These are phyloP conservation scores for Sporisorium iseilematis-ciliati DNA, from an alignment of 1,284 basidiomycete genomes.

Conservation along the genomic window DNA sequence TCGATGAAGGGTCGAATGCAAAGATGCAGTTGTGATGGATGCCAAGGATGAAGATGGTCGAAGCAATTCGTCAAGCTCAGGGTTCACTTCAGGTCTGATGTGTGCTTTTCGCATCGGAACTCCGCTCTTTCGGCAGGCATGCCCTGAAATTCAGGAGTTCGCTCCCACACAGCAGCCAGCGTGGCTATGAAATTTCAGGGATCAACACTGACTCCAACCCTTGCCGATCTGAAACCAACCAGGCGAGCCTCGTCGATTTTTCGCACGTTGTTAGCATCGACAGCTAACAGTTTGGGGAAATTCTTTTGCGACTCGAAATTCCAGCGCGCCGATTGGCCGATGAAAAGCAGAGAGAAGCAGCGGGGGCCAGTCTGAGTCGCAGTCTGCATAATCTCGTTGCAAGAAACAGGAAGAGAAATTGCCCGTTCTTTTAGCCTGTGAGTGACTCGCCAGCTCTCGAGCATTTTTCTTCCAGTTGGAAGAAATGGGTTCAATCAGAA, in stretches of 20 bases:
- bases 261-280: neutral
- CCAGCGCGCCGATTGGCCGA: slow-evolving; percentile 29
- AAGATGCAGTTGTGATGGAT: neutral
- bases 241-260: slow-evolving; percentile 4
- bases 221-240: slow-evolving; percentile 24
- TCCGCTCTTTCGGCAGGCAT: slow-evolving; percentile 16
- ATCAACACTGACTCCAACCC: neutral
- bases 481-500: slow-evolving; percentile 2
- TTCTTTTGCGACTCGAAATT: slow-evolving; percentile 9
- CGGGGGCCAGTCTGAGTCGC: too few species aligned
- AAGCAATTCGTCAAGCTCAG: slow-evolving; percentile 2
- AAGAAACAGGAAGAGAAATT: slow-evolving; percentile 25
- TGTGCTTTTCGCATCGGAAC: slow-evolving; percentile 25
- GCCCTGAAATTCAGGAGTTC: slow-evolving; percentile 1
- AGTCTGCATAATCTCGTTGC: slow-evolving; percentile 12
- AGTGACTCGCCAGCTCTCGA: slow-evolving; percentile 29
- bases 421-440: slow-evolving; percentile 6
- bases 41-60: neutral
- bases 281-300: slow-evolving; percentile 1
- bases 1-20: neutral
- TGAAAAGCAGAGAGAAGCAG: too few species aligned
- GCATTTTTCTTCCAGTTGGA: neutral
- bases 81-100: slow-evolving; percentile 16
- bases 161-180: neutral
- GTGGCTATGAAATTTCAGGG: slow-evolving; percentile 1